A percentile compares a stretch with the other conserved stretches of the same genome.
phyloP scores from a whole-genome alignment of 2,329 filamentous ascomycete species.

The Fusarium scirpi region DNA sequence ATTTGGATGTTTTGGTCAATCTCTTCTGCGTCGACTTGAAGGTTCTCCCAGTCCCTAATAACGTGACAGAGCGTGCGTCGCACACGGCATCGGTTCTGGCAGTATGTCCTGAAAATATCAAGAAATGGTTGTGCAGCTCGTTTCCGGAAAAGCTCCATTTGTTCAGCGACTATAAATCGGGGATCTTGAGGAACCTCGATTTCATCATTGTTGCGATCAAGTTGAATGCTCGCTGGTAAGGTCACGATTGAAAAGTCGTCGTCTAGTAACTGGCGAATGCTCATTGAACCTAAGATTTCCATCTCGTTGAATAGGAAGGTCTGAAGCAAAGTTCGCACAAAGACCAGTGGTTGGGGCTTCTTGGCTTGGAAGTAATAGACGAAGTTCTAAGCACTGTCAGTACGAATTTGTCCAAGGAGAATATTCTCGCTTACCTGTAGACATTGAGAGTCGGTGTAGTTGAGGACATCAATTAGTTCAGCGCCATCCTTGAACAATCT shows the following conservation, averaged over 20 bases:
- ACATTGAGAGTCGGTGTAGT: constrained; percentile 76
- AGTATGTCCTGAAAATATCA: constrained; percentile 85
- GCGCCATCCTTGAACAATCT: constrained; percentile 78
- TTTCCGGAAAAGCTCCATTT: constrained; percentile 77
- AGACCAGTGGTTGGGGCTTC: constrained; percentile 85
- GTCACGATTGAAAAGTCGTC: constrained; percentile 84
- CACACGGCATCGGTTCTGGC: constrained; percentile 90
- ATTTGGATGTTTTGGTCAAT: constrained; percentile 76
- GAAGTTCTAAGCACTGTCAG: constrained; percentile 67
- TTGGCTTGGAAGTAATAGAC: constrained; percentile 80
- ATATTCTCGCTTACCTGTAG: constrained; percentile 69
- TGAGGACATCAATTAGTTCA: constrained; percentile 74
- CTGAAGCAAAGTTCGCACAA: constrained; percentile 83
- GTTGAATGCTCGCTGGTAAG: constrained; percentile 76
- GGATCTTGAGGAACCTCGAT: constrained; percentile 80
- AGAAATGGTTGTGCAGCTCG: constrained; percentile 77
- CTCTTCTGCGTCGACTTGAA: constrained; percentile 85
- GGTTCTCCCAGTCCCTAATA: constrained; percentile 83
- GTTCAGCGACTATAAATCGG: constrained; percentile 76
- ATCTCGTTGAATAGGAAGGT: constrained; percentile 80
- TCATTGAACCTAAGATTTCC: constrained; percentile 74
- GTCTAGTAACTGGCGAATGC: constrained; percentile 80
- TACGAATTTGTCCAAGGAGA: not conserved
- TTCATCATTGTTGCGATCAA: constrained; percentile 80
- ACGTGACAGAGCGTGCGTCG: constrained; percentile 90